Conservation (phyloP, 169 alveolate species). For the Plasmodium knowlesi region DNA sequence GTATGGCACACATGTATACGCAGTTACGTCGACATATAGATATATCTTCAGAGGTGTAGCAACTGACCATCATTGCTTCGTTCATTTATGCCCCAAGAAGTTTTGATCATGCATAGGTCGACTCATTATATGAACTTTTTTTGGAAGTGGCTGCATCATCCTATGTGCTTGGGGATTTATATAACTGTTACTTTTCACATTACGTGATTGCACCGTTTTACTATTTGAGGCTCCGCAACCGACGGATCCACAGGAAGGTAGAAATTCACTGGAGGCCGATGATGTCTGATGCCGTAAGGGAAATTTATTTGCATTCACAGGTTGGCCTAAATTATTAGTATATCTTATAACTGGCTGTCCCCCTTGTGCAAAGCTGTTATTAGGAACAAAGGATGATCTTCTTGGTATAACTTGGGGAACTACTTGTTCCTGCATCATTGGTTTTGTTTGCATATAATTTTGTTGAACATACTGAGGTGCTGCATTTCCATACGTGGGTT, state of each 20-base stretch:
- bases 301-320: slow-evolving; percentile 5
- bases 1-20: background rate
- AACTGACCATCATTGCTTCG: background rate
- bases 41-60: background rate
- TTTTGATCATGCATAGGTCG: slow-evolving; percentile 31
- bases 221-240: slow-evolving; percentile 25
- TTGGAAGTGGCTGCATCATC: slow-evolving; percentile 3
- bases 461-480: slow-evolving; percentile 9
- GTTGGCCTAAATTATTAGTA: background rate
- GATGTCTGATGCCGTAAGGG: slow-evolving; percentile 13
- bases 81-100: slow-evolving; percentile 4
- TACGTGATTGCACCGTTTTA: background rate
- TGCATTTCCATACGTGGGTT: background rate
- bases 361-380: slow-evolving; percentile 1
- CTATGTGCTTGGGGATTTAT: slow-evolving; percentile 2
- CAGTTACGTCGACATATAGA: background rate
- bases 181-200: slow-evolving; percentile 15
- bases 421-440: background rate
- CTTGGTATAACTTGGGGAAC: background rate
- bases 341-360: background rate
- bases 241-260: slow-evolving; percentile 32
- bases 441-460: background rate
- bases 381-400: slow-evolving; percentile 21
- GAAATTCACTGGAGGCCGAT: slow-evolving; percentile 7
- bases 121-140: slow-evolving; percentile 53